phyloP scores from a whole-genome alignment of 352 stramenopile genomes.

The Phytopythium helicoides region DNA sequence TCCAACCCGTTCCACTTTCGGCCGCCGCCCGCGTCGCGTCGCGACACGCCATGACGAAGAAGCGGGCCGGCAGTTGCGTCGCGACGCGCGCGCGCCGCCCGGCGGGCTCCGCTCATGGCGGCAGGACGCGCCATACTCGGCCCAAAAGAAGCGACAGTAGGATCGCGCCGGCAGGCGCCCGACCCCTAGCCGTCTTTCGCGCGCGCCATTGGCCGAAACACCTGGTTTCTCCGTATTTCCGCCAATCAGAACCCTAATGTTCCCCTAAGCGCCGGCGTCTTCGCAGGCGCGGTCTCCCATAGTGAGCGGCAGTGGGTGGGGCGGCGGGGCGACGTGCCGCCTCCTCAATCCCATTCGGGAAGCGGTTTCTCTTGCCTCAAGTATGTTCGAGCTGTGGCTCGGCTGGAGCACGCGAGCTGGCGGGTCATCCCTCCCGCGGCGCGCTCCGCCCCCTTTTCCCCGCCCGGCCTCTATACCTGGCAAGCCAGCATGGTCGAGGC shows the following conservation, averaged over 20 bases:
- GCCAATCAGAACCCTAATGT: no score
- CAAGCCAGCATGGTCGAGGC: background rate
- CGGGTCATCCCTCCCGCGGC: slow-evolving; percentile 1
- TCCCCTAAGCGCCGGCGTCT: background rate
- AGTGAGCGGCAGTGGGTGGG: background rate
- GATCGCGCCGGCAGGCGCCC: background rate
- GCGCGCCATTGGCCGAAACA: background rate
- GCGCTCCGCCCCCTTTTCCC: background rate
- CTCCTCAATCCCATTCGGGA: no score
- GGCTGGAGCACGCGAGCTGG: no score
- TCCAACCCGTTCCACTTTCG: slow-evolving; percentile 21
- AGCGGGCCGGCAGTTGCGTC: background rate
- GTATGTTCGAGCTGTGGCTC: no score
- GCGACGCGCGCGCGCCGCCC: background rate
- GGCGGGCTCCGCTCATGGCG: no score
- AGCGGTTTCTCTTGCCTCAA: background rate
- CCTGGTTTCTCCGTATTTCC: no score
- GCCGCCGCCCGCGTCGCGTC: background rate
- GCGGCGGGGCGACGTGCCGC: background rate
- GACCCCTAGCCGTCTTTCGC: background rate
- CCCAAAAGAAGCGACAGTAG: background rate
- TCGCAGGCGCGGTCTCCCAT: background rate
- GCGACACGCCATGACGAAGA: background rate
- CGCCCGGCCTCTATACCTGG: background rate
- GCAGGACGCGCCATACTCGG: slow-evolving; percentile 4